Conservation (phyloP, 345 rosid genomes). For the Turnera subulata region DNA sequence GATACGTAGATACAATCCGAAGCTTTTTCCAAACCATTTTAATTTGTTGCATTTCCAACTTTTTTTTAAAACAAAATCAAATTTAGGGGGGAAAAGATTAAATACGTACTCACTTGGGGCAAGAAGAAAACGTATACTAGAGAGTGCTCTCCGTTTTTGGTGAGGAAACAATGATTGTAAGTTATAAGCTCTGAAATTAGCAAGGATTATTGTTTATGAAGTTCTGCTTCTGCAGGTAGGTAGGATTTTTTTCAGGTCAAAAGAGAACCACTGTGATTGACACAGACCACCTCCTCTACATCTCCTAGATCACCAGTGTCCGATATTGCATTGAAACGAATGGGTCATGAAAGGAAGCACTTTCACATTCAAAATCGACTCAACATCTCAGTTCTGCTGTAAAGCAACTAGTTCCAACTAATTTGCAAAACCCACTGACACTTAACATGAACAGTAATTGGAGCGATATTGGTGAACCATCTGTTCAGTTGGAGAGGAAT, state of each 20-base stretch:
- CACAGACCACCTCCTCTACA: slow-evolving; percentile 28
- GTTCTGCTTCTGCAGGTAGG: slow-evolving; percentile 43
- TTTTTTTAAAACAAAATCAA: no score
- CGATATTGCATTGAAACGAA: slow-evolving; percentile 37
- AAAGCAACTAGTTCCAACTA: slow-evolving; percentile 68
- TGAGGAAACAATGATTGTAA: slow-evolving; percentile 31
- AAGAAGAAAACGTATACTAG: no score
- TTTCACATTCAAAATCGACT: slow-evolving; percentile 40
- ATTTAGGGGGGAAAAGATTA: no score
- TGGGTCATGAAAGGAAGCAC: slow-evolving; percentile 42
- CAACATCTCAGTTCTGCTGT: slow-evolving; percentile 65
- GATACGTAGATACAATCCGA: no score
- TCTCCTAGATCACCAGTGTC: slow-evolving; percentile 59
- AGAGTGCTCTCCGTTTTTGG: slow-evolving; percentile 82
- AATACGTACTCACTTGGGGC: no score
- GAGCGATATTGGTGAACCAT: no score
- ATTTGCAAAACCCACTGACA: slow-evolving; percentile 46
- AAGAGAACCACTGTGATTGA: slow-evolving; percentile 41
- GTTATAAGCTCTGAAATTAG: background rate
- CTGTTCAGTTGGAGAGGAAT: no score
- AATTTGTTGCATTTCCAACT: no score
- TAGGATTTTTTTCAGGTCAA: slow-evolving; percentile 57
- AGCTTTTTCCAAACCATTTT: no score
- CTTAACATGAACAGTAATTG: slow-evolving; percentile 41
- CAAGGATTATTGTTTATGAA: slow-evolving; percentile 15